Evolutionary conservation across 1,284 basidiomycete genomes (phyloP).

Genomic region (Takashimella tepidaria): DNA sequence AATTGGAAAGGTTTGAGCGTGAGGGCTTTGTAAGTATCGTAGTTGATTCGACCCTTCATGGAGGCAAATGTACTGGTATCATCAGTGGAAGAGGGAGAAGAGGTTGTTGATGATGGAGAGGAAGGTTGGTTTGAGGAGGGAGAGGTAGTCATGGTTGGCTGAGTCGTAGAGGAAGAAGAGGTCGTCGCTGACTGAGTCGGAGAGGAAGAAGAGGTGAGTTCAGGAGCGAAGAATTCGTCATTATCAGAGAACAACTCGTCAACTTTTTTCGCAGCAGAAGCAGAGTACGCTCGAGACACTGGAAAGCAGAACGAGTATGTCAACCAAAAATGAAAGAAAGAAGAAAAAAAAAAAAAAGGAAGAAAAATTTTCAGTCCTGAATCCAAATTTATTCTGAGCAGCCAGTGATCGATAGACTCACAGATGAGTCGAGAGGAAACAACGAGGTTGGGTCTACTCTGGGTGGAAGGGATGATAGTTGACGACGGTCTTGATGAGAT

Average conservation of each 20-base stretch:
- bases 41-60: constrained; percentile 50
- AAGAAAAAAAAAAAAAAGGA: too few relatives aligned
- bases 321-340: too few relatives aligned
- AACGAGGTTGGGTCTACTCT: too few relatives aligned
- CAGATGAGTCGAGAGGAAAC: too few relatives aligned
- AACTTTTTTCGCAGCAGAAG: not conserved
- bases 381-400: too few relatives aligned
- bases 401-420: too few relatives aligned
- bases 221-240: not conserved
- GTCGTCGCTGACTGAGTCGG: not conserved
- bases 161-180: not conserved
- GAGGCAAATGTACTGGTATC: constrained; percentile 43
- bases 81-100: not conserved
- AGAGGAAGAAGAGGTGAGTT: not conserved
- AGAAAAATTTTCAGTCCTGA: too few relatives aligned
- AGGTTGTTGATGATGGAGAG: not conserved
- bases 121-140: not conserved
- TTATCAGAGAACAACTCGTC: not conserved
- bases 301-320: too few relatives aligned
- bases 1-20: constrained; percentile 66
- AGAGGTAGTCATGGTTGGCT: not conserved
- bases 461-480: too few relatives aligned
- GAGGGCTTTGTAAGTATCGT: constrained; percentile 60
- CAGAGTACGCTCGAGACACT: constrained; percentile 1
- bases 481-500: too few relatives aligned